Base-by-base conservation (phyloP, 2,329 filamentous ascomycete genomes). In the Rhynchosporium agropyri region DNA sequence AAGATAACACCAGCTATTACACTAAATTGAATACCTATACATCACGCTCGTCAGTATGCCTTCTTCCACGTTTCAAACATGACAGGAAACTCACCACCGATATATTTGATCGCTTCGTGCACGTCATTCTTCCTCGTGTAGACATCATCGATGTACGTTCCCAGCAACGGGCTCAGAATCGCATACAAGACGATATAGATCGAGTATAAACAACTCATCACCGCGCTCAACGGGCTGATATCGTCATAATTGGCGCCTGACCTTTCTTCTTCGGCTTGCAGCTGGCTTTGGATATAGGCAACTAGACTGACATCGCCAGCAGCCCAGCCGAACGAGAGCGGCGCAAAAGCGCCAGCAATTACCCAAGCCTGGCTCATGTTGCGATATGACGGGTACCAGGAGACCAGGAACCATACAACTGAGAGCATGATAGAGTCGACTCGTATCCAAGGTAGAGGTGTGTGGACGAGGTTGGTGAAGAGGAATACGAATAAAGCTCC, bases 261-360 rank as follows among this genome's bases (percentile, higher is more conserved):
- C 38, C 33, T 40, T 3, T 40, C 15, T 12, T 48, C 29, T 5
- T 48, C 28, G 5, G 10, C 28, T 8, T 58, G 40, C 13, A 58
- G 43, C 31, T 58, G 55, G 13, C 55, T 48, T 33, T 58, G 55
- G 3, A 58, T 20, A 49, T 58, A 58, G 1, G 55, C 55, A 20
- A 58, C 42, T 7, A 58, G 43, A 48, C 55, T 58, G 8, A 58
- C 55, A 48, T 58, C 55, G 13, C 55, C 55, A 26, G 55, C 55
- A 28, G 55, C 55, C 31, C 31, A 58, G 28, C 55, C 55, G 7
- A 58, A 58, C 8, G 55, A 48, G 28, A 58, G 31, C 4, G 55
- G 55, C 5, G 42, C 15, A 20, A 58, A 48, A 28, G 31, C 15
- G 5, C 40, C 55, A 6, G 43, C 40, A 26, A 48, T 43, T 9